These are phyloP conservation scores for Penicillium riverlandense DNA, from an alignment of 495 filamentous ascomycete species.

Conservation along the genomic window DNA sequence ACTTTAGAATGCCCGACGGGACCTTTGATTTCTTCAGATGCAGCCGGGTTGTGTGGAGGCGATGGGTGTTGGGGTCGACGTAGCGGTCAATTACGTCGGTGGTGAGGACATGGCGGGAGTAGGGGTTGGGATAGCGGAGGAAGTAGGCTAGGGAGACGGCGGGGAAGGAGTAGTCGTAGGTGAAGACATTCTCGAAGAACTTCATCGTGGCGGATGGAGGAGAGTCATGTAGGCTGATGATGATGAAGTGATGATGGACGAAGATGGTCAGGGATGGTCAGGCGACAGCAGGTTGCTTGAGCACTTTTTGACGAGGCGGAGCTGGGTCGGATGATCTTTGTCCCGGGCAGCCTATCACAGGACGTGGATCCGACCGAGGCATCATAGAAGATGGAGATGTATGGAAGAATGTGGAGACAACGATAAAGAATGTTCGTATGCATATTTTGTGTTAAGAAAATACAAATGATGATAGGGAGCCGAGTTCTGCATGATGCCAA, in stretches of 20 bases:
- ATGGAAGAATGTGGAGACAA: too few relatives aligned
- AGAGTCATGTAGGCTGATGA: constrained; percentile 5
- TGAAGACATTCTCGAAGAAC: constrained; percentile 81
- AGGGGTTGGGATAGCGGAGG: constrained; percentile 97
- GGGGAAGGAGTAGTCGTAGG: constrained; percentile 87
- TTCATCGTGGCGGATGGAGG: constrained; percentile 54
- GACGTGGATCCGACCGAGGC: background rate
- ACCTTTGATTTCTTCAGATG: constrained; percentile 92
- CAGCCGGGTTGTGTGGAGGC: constrained; percentile 79
- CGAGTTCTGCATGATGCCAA: too few relatives aligned
- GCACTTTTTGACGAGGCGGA: background rate
- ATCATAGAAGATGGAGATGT: too few relatives aligned
- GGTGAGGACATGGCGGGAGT: constrained; percentile 87
- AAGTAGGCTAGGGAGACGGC: constrained; percentile 96
- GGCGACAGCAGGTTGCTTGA: background rate
- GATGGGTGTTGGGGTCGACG: constrained; percentile 71
- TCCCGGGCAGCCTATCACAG: background rate
- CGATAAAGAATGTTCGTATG: too few relatives aligned
- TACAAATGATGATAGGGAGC: too few relatives aligned
- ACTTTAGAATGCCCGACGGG: constrained; percentile 71
- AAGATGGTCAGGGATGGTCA: background rate
- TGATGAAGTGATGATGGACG: constrained; percentile 1
- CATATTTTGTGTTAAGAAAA: too few relatives aligned
- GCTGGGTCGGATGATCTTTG: background rate
- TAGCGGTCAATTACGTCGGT: constrained; percentile 89